Evolutionary conservation across 805 yeast genomes (phyloP), one percentile per base, ranked within the genome.

Genomic region (Isabelozyma rhagii): DNA sequence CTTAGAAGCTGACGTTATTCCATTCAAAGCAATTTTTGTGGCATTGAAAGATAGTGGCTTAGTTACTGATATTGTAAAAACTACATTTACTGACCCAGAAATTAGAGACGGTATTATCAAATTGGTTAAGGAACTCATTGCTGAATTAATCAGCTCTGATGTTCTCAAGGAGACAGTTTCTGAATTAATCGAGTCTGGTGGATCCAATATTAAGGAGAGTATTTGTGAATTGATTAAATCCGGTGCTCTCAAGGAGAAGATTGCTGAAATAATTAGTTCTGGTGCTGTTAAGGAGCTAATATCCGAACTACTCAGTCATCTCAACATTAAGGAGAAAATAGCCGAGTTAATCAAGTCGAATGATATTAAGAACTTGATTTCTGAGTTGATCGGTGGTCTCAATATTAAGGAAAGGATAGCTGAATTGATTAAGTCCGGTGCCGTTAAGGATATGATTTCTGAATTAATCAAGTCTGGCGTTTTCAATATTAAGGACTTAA

Each of bases 31-130:
- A 21, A 57, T 68, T 4, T 67, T 68, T 46, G 51, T 25, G 4
- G 72, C 72, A 8, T 54, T 68, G 46, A 61, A 53, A 49, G 60
- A 59, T 7, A 60, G 68, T 43, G 71, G 69, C 4, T 57, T 69
- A 46, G 71, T 67, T 13, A 43, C 56, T 25, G 69, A 66, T 36
- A 62, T 68, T 25, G 51, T 64, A 31, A 50, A 54, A 44, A 57
- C 60, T 47, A 47, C 62, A 7, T 51, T 69, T 10, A 61, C 69
- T 4, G 68, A 69, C 48, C 58, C 59, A 2, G 66, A 60, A 27
- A 61, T 68, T 1, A 57, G 72, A 50, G 46, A 49, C 8, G 73
- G 72, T 1, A 45, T 63, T 18, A 56, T 58, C 21, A 55, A 60
- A 31, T 57, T 67, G 15, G 47, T 62, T 11, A 46, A 55, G 29